A percentile compares a stretch with the other conserved stretches of the same genome.
Conservation (phyloP, 768 basidiomycete genomes). For the Gloeopeniophorella convolvens region DNA sequence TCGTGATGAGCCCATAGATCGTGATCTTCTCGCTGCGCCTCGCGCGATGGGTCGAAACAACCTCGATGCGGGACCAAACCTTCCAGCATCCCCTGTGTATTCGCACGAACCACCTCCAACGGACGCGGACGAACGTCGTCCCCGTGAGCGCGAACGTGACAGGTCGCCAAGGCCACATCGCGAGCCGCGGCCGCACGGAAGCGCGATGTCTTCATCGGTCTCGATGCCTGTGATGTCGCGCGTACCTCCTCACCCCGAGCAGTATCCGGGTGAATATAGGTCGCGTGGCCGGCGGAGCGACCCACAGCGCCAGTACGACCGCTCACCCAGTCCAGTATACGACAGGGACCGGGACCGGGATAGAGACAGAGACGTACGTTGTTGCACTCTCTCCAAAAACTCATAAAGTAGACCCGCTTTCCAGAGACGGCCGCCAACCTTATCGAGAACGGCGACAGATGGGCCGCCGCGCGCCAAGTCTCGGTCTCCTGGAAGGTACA, state of each 20-base stretch:
- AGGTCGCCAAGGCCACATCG: not conserved
- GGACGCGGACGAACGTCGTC: no score
- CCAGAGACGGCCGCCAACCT: not conserved
- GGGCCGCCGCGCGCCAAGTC: not conserved
- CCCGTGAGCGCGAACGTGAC: conserved; percentile 3
- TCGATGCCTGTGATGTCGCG: not conserved
- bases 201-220: not conserved
- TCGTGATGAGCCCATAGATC: not conserved
- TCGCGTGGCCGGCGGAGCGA: conserved; percentile 6
- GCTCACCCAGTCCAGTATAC: no score
- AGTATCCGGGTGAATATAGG: not conserved
- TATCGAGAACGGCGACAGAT: not conserved
- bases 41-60: conserved; percentile 1
- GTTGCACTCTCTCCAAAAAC: not conserved
- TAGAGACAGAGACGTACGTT: not conserved
- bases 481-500: conserved; percentile 1
- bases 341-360: no score
- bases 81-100: not conserved
- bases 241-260: not conserved
- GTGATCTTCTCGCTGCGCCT: not conserved
- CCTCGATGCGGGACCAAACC: not conserved
- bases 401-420: not conserved
- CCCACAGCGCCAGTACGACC: no score
- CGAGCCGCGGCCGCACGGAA: conserved; percentile 5
- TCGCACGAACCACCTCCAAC: no score